A percentile compares a stretch with the other conserved stretches of the same genome.
phyloP scores from a whole-genome alignment of 2,329 filamentous ascomycete species.

The Diaporthe sp. region DNA sequence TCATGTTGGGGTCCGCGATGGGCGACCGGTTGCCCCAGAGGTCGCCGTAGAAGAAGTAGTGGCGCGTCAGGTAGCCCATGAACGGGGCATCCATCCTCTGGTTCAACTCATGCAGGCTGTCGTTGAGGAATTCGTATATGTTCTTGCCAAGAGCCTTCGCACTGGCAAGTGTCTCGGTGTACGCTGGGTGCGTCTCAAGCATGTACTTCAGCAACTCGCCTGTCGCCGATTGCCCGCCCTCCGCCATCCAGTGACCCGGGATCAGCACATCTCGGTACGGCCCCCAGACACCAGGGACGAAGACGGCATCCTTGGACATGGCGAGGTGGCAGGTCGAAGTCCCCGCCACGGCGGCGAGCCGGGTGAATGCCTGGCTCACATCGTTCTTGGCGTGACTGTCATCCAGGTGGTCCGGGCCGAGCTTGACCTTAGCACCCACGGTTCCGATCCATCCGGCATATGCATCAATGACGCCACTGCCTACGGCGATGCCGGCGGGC shows the following conservation, averaged over 20 bases:
- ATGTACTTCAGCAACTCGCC: conserved; percentile 95
- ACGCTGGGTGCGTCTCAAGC: conserved; percentile 93
- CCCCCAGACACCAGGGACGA: conserved; percentile 96
- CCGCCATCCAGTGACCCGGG: conserved; percentile 94
- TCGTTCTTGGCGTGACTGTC: conserved; percentile 81
- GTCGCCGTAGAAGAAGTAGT: conserved; percentile 99
- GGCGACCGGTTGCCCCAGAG: conserved; percentile 97
- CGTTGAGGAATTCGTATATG: conserved; percentile 96
- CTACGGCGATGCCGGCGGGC: conserved; percentile 88
- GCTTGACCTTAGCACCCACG: conserved; percentile 93
- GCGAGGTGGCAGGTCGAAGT: conserved; percentile 98
- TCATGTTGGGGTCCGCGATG: conserved; percentile 93
- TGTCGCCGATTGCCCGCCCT: conserved; percentile 96
- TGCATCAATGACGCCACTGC: conserved; percentile 96
- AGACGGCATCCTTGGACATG: conserved; percentile 93
- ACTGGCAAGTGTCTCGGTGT: conserved; percentile 81
- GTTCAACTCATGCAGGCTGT: conserved; percentile 82
- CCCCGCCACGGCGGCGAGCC: conserved; percentile 92
- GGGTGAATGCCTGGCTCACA: conserved; percentile 91
- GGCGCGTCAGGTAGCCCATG: conserved; percentile 87
- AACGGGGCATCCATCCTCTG: conserved; percentile 78
- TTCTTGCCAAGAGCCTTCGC: conserved; percentile 87
- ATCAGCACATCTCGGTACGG: conserved; percentile 95
- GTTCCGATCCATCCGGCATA: conserved; percentile 99
- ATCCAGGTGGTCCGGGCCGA: conserved; percentile 76